Evolutionary conservation across 2,329 filamentous ascomycete species (phyloP), one percentile per base, ranked within the genome.

Genomic region (Lasiodiplodia sp.): DNA sequence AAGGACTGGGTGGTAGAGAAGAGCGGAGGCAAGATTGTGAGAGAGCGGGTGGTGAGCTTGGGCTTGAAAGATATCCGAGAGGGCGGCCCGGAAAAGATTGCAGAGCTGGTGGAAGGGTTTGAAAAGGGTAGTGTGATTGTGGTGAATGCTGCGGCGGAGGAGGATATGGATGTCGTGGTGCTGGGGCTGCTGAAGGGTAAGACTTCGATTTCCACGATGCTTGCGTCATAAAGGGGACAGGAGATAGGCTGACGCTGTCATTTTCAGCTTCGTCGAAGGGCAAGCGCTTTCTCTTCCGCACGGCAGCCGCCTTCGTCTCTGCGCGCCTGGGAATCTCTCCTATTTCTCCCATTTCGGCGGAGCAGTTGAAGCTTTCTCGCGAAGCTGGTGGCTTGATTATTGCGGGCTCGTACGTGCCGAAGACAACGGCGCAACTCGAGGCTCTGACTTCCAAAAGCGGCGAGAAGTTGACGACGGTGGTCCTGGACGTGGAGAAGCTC

Each of bases 331-430:
- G 84, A 0, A 87, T 88, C 37, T 78, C 79, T 0, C 82, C 80
- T 0, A 87, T 87, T 21, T 74, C 83, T 0, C 86, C 86, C 0
- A 81, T 88, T 12, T 82, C 84, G 0, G 81, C 84, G 0, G 70
- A 73, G 0, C 79, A 86, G 28, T 75, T 88, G 0, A 70, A 72
- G 25, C 70, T 79, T 21, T 71, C 79, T 0, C 90, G 92, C 75
- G 87, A 86, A 75, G 91, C 91, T 72, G 97, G 88, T 78, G 94
- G 90, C 75, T 96, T 92, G 73, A 95, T 87, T 71, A 89, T 89
- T 70, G 90, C 88, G 73, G 92, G 87, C 81, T 85, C 87, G 85
- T 93, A 97, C 82, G 95, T 89, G 73, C 87, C 88, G 80, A 88
- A 88, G 71, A 89, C 87, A 0, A 88, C 87, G 0, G 82, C 84